Base-by-base conservation (phyloP, 2,329 filamentous ascomycete species). In the Exserohilum rostratum region DNA sequence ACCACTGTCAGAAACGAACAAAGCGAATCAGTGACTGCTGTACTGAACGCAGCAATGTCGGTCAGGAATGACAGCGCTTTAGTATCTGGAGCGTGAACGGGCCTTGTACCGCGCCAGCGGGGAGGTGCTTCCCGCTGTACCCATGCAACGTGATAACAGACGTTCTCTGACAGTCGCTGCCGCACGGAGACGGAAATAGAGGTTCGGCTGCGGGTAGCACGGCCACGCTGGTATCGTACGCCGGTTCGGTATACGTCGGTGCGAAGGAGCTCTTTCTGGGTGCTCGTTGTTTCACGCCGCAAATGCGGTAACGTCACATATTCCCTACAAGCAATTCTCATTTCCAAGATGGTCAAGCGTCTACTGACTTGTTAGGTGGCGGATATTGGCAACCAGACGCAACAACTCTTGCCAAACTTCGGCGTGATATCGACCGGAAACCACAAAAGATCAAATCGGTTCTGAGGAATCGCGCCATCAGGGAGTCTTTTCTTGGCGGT, bases 351-450 rank as follows among this genome's bases (percentile, higher is more conserved):
- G 31, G 18, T 13, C 35, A 42, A 20, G 25, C 6, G 20, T 34
- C 49, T 18, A 61, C 68, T 73, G 40, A 73, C 60, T 38, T 38
- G n/a, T 12, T 62, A 87, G 85, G 90, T 53, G 91, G 90, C 42
- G 92, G 93, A 1, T 78, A 96, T 13, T 96, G 90, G 90, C 85
- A 88, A 66, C 90, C 91, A 2, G 89, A 91, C 47, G 83, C 85
- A 1, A 77, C 79, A 4, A 80, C 86, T n/a, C 78, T 95, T 12
- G 83, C 83, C 31, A 82, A 82, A 58, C 78, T 96, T 72, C 85
- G 93, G 53, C 81, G 83, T 29, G 89, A 88, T 70, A 89, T 97
- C 70, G 90, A 96, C 76, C 82, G 84, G 65, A 84, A 87, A 56
- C 88, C 91, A 11, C 79, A 83, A 43, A 83, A 85, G 51, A 86